Conservation (phyloP, 805 yeast genomes). For the Ogataea allantospora region DNA sequence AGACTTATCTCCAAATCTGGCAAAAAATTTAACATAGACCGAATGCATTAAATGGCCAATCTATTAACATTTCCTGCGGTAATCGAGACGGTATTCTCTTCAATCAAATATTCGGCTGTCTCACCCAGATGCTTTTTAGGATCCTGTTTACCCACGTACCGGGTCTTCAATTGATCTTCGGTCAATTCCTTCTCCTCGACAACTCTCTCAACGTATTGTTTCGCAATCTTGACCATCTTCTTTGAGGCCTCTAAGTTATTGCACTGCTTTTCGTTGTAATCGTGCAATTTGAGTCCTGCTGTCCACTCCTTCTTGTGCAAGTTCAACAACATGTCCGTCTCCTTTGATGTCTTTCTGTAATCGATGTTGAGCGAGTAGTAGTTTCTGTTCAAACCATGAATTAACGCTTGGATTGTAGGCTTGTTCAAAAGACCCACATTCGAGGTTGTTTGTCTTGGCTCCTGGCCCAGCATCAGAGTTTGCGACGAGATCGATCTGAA, state of each 20-base stretch:
- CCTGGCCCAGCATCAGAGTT: constrained; percentile 90
- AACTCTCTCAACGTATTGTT: constrained; percentile 84
- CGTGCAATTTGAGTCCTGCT: constrained; percentile 75
- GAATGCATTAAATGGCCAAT: constrained; percentile 70
- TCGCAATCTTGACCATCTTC: constrained; percentile 84
- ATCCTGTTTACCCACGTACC: constrained; percentile 98
- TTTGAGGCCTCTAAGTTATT: constrained; percentile 70
- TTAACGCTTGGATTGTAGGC: constrained; percentile 94
- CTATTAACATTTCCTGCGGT: constrained; percentile 88
- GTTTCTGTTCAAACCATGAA: constrained; percentile 95
- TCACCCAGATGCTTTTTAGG: constrained; percentile 96
- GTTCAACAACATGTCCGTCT: constrained; percentile 90
- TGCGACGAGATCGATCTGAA: constrained; percentile 90
- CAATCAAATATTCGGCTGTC: constrained; percentile 81
- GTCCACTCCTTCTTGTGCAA: constrained; percentile 96
- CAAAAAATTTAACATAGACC: constrained; percentile 29
- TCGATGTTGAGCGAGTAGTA: constrained; percentile 94
- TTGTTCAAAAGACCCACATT: constrained; percentile 93
- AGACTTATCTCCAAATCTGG: constrained; percentile 71
- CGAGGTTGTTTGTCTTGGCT: constrained; percentile 96
- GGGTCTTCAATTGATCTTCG: constrained; percentile 86
- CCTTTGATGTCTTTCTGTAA: constrained; percentile 87
- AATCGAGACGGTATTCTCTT: constrained; percentile 84
- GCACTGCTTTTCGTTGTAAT: constrained; percentile 75
- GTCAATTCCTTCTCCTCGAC: constrained; percentile 86